Base-by-base conservation (phyloP, 2,329 filamentous ascomycete genomes). In the Trichoderma sp. region DNA sequence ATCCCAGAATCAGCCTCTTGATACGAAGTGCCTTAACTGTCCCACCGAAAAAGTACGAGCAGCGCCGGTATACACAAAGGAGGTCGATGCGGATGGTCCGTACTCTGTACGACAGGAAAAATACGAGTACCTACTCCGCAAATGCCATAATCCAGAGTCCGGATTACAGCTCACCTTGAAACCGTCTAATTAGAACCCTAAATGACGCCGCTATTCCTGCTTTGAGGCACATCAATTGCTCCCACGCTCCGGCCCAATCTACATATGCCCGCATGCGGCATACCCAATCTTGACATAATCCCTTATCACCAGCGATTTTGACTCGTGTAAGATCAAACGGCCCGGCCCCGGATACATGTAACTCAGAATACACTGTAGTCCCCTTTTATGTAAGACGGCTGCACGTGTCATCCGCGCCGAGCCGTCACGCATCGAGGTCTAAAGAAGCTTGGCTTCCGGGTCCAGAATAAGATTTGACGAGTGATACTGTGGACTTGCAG, bases 371-470 rank as follows among this genome's bases (percentile, higher is more conserved):
- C 4, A 28, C 26, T 28, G 24, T 51, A 21, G 8, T 51, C 18
- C 32, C 24, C 32, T 18, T 57, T 70, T 34, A 62, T 60, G 26
- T 57, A 36, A 39, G 53, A 18, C 51, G 14, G 60, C 51, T 21
- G 61, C 53, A 58, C 47, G 47, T 65, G 61, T 63, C 69, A 66
- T 51, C 62, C 70, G 63, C 62, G 63, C 70, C 70, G 63, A 67
- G 70, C 70, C 70, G 70, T 62, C 24, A 51, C 30, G 26, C 67
- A 43, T 36, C 34, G n/a, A 62, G 11, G n/a, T 53, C 26, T 26
- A 60, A 65, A 62, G 24, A 71, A 43, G 61, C 30, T 65, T 28
- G 51, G 39, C 26, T 58, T 65, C 47, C 53, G 28, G 57, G 30
- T 14, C 28, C 47, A 60, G 66, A 34, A 61, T 36, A 24, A 53